These are phyloP conservation scores for Aschersonia sp. DNA, from an alignment of 2,329 filamentous ascomycete species.

Conservation along the genomic window DNA sequence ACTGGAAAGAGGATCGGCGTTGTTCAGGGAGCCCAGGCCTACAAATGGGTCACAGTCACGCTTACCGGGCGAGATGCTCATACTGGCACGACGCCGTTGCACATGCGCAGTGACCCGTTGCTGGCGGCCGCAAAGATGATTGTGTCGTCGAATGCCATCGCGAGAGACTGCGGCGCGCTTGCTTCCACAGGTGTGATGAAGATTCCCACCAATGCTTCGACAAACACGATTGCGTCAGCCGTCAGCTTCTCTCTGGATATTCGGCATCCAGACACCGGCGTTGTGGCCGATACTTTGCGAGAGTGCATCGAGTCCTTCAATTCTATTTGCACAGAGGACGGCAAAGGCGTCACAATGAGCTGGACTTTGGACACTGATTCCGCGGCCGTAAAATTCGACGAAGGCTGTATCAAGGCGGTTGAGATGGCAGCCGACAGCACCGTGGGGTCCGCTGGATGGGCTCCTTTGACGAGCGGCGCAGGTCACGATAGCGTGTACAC, in stretches of 20 bases:
- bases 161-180: slow-evolving; percentile 11
- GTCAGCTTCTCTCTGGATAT: slow-evolving; percentile 55
- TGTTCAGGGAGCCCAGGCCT: slow-evolving; percentile 17
- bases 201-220: slow-evolving; percentile 45
- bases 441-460: slow-evolving; percentile 28
- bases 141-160: slow-evolving; percentile 12
- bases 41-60: slow-evolving; percentile 16
- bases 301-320: slow-evolving; percentile 11
- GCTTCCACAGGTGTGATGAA: slow-evolving; percentile 17
- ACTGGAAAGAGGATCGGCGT: slow-evolving; percentile 14
- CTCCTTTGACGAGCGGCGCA: slow-evolving; percentile 20
- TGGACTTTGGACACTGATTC: slow-evolving; percentile 47
- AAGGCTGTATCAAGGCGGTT: slow-evolving; percentile 51
- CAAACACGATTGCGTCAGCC: slow-evolving; percentile 55
- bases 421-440: slow-evolving; percentile 39
- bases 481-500: slow-evolving; percentile 23
- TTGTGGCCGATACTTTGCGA: slow-evolving; percentile 29
- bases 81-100: slow-evolving; percentile 17
- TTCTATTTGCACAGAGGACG: slow-evolving; percentile 11
- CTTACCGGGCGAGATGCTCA: slow-evolving; percentile 16
- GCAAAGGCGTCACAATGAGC: slow-evolving; percentile 28
- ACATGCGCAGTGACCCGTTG: slow-evolving; percentile 17
- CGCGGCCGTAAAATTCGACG: slow-evolving; percentile 47
- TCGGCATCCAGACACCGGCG: slow-evolving; percentile 38
- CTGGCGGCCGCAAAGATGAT: slow-evolving; percentile 21